Evolutionary conservation across 768 basidiomycete genomes (phyloP).

Genomic region (Candolleomyces aberdarensis): DNA sequence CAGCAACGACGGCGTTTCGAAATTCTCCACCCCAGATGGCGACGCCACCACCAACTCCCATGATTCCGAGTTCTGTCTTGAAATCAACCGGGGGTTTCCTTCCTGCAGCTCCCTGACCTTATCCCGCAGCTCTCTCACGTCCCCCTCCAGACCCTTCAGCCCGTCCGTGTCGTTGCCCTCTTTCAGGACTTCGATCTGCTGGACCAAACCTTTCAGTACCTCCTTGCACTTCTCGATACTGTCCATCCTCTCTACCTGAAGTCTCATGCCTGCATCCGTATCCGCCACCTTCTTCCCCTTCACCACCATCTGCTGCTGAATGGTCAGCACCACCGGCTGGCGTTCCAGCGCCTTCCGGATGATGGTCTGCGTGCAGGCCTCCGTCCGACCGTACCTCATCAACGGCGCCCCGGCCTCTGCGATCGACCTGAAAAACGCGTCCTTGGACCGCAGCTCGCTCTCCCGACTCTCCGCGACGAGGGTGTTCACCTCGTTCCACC

Average conservation of each 20-base stretch:
- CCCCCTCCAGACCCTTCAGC: conserved; percentile 5
- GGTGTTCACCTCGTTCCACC: conserved; percentile 39
- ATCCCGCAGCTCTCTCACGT: conserved; percentile 3
- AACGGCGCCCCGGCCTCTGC: conserved; percentile 37
- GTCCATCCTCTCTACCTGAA: conserved; percentile 5
- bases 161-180: conserved; percentile 3
- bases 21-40: background rate
- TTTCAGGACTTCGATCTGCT: conserved; percentile 9
- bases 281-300: conserved; percentile 9
- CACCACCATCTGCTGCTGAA: conserved; percentile 20
- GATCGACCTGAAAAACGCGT: conserved; percentile 40
- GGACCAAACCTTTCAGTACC: conserved; percentile 2
- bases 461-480: conserved; percentile 25
- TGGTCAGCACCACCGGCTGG: conserved; percentile 11
- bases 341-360: conserved; percentile 27
- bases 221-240: conserved; percentile 8
- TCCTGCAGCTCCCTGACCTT: conserved; percentile 5
- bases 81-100: conserved; percentile 2
- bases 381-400: conserved; percentile 25
- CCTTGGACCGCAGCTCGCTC: conserved; percentile 24
- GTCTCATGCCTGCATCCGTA: conserved; percentile 7
- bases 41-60: background rate
- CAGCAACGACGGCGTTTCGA: background rate
- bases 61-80: conserved; percentile 3
- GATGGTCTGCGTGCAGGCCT: conserved; percentile 27